A percentile compares a stretch with the other conserved stretches of the same genome.
Evolutionary conservation across 2,329 filamentous ascomycete species (phyloP).

Genomic region (Nothopassalora personata): DNA sequence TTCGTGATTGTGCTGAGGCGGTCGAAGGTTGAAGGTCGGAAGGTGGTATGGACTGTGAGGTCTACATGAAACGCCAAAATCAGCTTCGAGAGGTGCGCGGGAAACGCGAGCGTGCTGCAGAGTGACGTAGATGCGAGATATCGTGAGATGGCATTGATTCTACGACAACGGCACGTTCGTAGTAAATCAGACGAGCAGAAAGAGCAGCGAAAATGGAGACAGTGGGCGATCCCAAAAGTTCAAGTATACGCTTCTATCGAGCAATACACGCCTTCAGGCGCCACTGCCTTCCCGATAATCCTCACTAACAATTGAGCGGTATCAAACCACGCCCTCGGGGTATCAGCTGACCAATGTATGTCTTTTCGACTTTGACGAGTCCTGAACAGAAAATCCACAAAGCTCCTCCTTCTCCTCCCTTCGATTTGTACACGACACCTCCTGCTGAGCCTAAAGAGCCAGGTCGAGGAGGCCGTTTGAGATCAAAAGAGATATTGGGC

Average conservation of each 20-base stretch:
- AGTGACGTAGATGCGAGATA: background rate
- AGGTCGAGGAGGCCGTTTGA: background rate
- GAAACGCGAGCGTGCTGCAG: background rate
- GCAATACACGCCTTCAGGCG: constrained; percentile 4
- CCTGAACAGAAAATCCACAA: constrained; percentile 14
- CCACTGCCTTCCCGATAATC: constrained; percentile 6
- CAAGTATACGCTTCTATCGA: constrained; percentile 5
- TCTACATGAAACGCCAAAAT: background rate
- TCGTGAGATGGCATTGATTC: no score
- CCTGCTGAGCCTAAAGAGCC: background rate
- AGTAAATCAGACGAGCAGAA: background rate
- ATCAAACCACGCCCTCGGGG: constrained; percentile 13
- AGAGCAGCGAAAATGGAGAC: background rate
- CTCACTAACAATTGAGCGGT: constrained; percentile 10
- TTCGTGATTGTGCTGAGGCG: background rate
- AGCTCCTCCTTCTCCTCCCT: constrained; percentile 9
- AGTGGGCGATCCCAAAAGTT: constrained; percentile 1
- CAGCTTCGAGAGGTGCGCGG: background rate
- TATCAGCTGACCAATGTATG: constrained; percentile 19
- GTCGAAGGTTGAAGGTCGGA: background rate
- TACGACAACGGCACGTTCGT: background rate
- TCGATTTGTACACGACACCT: constrained; percentile 14
- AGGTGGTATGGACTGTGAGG: background rate
- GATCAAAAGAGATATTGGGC: constrained; percentile 8
- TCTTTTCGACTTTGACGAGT: constrained; percentile 11